Evolutionary conservation across 2,329 filamentous ascomycete species (phyloP), one percentile per base, ranked within the genome.

Genomic region (Penicillium sp.): DNA sequence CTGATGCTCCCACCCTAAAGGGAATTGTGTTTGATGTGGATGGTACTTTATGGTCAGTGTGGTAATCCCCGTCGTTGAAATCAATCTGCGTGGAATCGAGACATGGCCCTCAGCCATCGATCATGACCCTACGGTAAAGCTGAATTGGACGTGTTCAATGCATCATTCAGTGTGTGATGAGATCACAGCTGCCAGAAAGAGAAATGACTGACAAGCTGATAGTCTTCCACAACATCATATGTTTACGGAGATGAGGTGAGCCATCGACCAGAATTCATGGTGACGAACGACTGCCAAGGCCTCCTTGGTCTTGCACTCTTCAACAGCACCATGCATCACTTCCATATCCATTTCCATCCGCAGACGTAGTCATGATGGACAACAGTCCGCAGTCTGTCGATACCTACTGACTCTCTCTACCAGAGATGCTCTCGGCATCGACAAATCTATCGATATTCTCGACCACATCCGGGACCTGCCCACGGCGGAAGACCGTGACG

Each of bases 151-250:
- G 18, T 18, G 18, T 18, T 18, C 29, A 24, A 39, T 2, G 26
- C 25, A 25, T 26, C 8, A 45, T 18, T 4, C 18, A 18, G 18
- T 18, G 18, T 18, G 18, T 18, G 18, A 18, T 18, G 18, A 3
- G 18, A 18, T 18, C 18, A 18, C 18, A 18, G 18, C 18, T 18
- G 18, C 18, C 18, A 18, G 18, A 18, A 18, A 33, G 26, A 27
- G 1, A 34, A 24, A 18, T n/a, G 9, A 41, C 56, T 60, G 41
- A 62, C 49, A 11, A 41, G 9, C 35, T 18, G 12, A 39, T 12
- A 95, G 90, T 66, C 74, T 90, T 49, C 91, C 91, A 0, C 91
- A 97, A 70, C 93, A 86, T 59, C 88, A 95, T 78, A 98, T 97
- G 91, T 97, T 97, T 71, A 68, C 72, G 18, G 79, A 94, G 64